Evolutionary conservation across 495 filamentous ascomycete species (phyloP).

Genomic region (Trypethelium eluteriae): DNA sequence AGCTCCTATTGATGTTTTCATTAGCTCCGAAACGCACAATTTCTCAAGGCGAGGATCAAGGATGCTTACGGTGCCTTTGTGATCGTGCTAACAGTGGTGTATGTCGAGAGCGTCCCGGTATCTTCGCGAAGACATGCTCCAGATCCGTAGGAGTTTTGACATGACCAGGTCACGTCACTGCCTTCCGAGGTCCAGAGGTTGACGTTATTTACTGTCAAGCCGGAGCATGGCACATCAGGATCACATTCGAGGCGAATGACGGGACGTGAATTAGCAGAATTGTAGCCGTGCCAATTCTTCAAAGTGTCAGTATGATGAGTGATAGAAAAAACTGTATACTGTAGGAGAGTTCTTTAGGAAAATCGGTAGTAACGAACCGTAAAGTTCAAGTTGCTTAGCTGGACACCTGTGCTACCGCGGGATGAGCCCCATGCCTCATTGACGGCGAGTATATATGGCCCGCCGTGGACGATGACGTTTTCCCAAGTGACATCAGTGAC

Average conservation of each 20-base stretch:
- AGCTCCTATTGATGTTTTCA: neutral
- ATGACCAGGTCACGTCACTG: constrained; percentile 20
- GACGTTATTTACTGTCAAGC: constrained; percentile 13
- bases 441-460: neutral
- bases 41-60: neutral
- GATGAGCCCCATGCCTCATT: constrained; percentile 2
- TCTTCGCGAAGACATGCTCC: constrained; percentile 19
- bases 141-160: constrained; percentile 18
- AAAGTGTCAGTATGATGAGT: neutral
- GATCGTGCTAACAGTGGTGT: constrained; percentile 16
- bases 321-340: neutral
- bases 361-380: neutral
- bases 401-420: neutral
- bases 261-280: neutral
- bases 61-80: constrained; percentile 22
- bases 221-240: constrained; percentile 8
- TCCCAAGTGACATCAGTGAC: neutral
- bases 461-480: neutral
- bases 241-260: constrained; percentile 12
- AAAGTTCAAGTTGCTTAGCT: constrained; percentile 1
- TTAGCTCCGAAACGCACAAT: neutral
- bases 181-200: constrained; percentile 14
- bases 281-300: constrained; percentile 1
- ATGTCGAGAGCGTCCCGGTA: constrained; percentile 3
- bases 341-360: neutral